Evolutionary conservation across 2,329 filamentous ascomycete genomes (phyloP).

Genomic region (Penicillium brevicompactum): DNA sequence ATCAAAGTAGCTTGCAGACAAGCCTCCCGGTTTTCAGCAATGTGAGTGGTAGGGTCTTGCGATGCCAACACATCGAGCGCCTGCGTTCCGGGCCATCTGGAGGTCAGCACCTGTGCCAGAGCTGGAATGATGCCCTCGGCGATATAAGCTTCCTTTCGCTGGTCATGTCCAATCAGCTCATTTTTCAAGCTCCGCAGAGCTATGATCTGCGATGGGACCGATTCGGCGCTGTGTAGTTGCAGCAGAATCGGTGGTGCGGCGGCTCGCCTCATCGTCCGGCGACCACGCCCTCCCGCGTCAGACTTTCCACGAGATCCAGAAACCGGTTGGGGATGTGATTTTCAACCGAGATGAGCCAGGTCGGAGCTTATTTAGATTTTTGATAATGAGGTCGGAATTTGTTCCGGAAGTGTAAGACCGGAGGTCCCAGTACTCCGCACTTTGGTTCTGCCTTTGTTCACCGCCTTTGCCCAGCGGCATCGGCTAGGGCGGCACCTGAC

Average conservation of each 20-base stretch:
- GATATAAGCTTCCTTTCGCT: conserved; percentile 81
- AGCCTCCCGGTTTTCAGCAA: conserved; percentile 66
- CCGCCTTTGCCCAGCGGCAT: not conserved
- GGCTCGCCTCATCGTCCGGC: conserved; percentile 56
- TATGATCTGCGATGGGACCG: conserved; percentile 45
- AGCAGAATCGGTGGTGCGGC: conserved; percentile 57
- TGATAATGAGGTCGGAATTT: not conserved
- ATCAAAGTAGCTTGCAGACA: conserved; percentile 80
- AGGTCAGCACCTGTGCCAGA: conserved; percentile 52
- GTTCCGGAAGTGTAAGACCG: not conserved
- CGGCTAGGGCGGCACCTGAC: not conserved
- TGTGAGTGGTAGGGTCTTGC: conserved; percentile 34
- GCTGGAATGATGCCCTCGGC: conserved; percentile 64
- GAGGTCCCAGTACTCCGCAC: not conserved
- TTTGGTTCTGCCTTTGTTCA: not conserved
- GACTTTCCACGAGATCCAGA: conserved; percentile 5
- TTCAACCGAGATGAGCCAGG: not conserved
- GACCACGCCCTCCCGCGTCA: conserved; percentile 34
- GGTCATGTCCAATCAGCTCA: conserved; percentile 81
- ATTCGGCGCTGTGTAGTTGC: conserved; percentile 58
- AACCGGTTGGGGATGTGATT: too few relatives aligned
- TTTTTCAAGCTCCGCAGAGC: conserved; percentile 80
- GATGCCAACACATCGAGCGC: conserved; percentile 31
- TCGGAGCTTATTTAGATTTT: not conserved
- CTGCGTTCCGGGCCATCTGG: conserved; percentile 43